Base-by-base conservation (phyloP, 805 yeast genomes). In the Pichia paraexigua region DNA sequence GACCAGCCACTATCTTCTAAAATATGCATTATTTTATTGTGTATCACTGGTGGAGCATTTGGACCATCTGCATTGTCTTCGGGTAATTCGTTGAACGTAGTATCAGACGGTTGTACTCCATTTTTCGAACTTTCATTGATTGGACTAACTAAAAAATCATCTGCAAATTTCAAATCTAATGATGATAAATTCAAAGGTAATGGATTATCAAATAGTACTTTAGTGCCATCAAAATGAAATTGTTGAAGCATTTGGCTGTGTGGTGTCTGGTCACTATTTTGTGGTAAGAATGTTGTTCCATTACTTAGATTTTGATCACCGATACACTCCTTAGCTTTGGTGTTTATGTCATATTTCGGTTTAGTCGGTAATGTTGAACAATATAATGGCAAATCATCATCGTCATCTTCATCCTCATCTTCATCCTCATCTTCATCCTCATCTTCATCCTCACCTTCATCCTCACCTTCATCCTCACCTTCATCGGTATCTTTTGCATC, bases 1-100 rank as follows among this genome's bases (percentile, higher is more conserved):
- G 48, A 55, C 69, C 69, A 65, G 1, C 66, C 69, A 40, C 55
- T 59, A 48, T 65, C 68, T 6, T 65, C 63, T 9, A 65, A 46
- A 41, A 65, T 64, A 41, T 63, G 63, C 41, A 63, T 48, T 21
- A 65, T 65, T 1, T 61, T 56, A 15, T 52, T 53, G 21, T 58
- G 62, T 7, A 60, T 43, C 5, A 50, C 52, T 13, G 43, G 42
- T 39, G 44, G 41, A n/a, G 48, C 12, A 24, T 5, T 15, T 41
- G 27, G 25, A 21, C 28, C 39, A 18, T 12, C 10, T 13, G 8
- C 39, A 13, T 18, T 12, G 6, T 12, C 6, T 20, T 25, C 22
- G 18, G 11, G 24, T 10, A 20, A 6, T 10, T 40, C 8, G 7
- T 17, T 20, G 9, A 40, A 40, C 2, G 25, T 40, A 7, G 41